These are phyloP conservation scores for Blastobotrys serpentis DNA, from an alignment of 1,139 yeast species.

Conservation along the genomic window DNA sequence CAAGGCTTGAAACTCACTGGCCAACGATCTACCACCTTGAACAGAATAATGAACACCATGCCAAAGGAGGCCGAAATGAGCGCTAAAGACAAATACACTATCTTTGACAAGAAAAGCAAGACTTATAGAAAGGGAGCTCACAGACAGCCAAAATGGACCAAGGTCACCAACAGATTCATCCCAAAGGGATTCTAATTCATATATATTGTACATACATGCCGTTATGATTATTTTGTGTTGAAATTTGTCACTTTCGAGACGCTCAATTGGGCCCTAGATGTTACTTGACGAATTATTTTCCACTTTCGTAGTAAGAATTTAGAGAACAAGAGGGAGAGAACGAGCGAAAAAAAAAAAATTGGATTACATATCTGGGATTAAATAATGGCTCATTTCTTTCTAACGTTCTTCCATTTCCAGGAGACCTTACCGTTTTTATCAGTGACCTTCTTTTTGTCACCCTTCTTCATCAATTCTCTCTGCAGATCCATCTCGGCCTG, in stretches of 20 bases:
- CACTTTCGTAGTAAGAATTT: too few relatives aligned
- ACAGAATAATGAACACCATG: slow-evolving; percentile 52
- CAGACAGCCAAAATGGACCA: slow-evolving; percentile 78
- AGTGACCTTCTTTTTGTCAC: slow-evolving; percentile 73
- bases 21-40: slow-evolving; percentile 53
- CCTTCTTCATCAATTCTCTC: slow-evolving; percentile 86
- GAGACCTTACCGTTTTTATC: slow-evolving; percentile 62
- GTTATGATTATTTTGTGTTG: slow-evolving; percentile 6
- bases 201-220: slow-evolving; percentile 1
- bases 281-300: too few relatives aligned
- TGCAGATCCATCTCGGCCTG: slow-evolving; percentile 73
- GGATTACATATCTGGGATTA: too few relatives aligned
- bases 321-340: too few relatives aligned
- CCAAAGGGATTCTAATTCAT: slow-evolving; percentile 65
- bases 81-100: slow-evolving; percentile 81
- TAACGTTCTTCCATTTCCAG: slow-evolving; percentile 85
- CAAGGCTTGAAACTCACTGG: slow-evolving; percentile 54
- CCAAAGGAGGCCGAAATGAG: slow-evolving; percentile 83
- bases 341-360: too few relatives aligned
- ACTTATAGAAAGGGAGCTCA: slow-evolving; percentile 89
- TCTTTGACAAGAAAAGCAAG: slow-evolving; percentile 70
- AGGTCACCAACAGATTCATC: slow-evolving; percentile 72
- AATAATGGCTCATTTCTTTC: slow-evolving; percentile 57
- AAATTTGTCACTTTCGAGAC: background rate
- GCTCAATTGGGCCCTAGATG: too few relatives aligned